A percentile compares a stretch with the other conserved stretches of the same genome.
phyloP scores from a whole-genome alignment of 1,284 basidiomycete species.

The Fomes fomentarius region DNA sequence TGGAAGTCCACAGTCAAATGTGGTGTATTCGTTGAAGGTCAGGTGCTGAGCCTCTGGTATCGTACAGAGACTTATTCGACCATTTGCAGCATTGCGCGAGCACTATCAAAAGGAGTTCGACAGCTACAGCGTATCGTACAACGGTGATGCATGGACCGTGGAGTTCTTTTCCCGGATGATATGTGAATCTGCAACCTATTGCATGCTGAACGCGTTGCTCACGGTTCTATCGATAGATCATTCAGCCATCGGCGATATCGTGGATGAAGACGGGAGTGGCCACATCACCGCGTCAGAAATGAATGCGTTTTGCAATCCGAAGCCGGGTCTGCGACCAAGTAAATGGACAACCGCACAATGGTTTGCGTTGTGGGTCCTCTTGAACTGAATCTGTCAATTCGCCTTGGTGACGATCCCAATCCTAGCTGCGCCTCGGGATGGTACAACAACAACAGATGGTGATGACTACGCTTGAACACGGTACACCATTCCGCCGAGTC shows the following conservation, averaged over 20 bases:
- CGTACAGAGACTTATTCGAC: neutral
- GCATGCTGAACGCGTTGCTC: too few species aligned
- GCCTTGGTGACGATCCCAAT: too few species aligned
- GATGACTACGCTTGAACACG: too few species aligned
- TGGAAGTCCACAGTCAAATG: slow-evolving; percentile 1
- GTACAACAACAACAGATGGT: slow-evolving; percentile 20
- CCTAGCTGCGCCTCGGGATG: slow-evolving; percentile 22
- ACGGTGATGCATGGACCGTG: slow-evolving; percentile 17
- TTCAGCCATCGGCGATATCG: slow-evolving; percentile 17
- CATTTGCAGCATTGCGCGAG: neutral
- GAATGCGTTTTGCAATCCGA: slow-evolving; percentile 17
- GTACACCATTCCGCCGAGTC: neutral
- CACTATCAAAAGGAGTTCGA: slow-evolving; percentile 4
- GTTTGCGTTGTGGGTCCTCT: slow-evolving; percentile 21
- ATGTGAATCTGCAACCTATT: too few species aligned
- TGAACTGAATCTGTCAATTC: too few species aligned
- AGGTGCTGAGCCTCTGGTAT: neutral
- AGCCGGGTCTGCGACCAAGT: neutral
- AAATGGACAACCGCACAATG: slow-evolving; percentile 16
- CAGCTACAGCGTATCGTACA: neutral
- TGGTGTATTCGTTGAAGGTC: slow-evolving; percentile 2
- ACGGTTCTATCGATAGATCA: slow-evolving; percentile 13
- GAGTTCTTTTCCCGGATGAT: slow-evolving; percentile 15
- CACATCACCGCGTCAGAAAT: slow-evolving; percentile 18
- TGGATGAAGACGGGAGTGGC: slow-evolving; percentile 22